A percentile compares a stretch with the other conserved stretches of the same genome.
phyloP scores from a whole-genome alignment of 164 flowering plant species.

The Hamamelis virginiana region DNA sequence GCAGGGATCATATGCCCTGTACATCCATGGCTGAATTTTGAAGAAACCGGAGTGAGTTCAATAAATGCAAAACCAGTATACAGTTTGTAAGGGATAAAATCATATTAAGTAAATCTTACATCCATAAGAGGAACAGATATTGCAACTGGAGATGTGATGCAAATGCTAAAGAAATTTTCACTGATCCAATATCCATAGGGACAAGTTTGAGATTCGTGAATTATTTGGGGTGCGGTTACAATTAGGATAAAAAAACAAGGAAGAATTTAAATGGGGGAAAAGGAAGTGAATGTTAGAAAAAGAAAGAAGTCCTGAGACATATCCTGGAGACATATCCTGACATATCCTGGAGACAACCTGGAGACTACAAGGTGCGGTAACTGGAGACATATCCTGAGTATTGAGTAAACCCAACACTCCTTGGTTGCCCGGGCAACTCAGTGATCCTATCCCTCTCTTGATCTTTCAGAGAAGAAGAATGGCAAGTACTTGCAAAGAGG shows the following conservation, averaged over 20 bases:
- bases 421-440: no score
- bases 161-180: background rate
- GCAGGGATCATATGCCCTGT: constrained; percentile 94
- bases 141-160: background rate
- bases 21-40: constrained; percentile 86
- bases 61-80: background rate
- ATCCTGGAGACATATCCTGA: no score
- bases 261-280: no score
- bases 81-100: background rate
- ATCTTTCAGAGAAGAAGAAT: no score
- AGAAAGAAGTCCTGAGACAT: no score
- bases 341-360: no score
- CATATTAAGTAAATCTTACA: background rate
- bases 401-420: no score
- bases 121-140: background rate
- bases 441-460: no score
- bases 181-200: background rate
- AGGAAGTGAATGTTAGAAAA: no score
- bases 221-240: background rate
- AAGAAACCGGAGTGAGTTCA: constrained; percentile 5
- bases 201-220: background rate
- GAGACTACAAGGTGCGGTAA: no score
- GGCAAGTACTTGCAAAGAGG: no score
- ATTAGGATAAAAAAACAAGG: background rate
- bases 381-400: no score